Evolutionary conservation across 495 filamentous ascomycete genomes (phyloP), one percentile per base, ranked within the genome.

Genomic region (Penicillium psychrofluorescens): DNA sequence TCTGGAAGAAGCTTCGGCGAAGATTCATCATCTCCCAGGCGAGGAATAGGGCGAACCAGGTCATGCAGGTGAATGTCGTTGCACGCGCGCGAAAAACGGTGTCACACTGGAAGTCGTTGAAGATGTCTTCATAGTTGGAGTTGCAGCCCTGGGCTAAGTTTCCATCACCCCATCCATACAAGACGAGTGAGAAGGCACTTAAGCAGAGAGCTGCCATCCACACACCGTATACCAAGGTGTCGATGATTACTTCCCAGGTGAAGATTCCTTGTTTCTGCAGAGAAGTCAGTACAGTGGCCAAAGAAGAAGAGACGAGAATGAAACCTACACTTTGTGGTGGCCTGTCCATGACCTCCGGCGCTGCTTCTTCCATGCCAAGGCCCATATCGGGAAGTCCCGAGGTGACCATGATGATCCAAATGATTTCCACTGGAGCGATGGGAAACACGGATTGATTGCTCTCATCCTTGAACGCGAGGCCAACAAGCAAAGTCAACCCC

Each of bases 361-460:
- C 76, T 1, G 83, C 81, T 14, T 68, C 58, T 60, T 88, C 84
- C 67, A 86, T 80, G 27, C 84, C 84, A 11, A 88, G 66, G 15
- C 84, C 84, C 76, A 88, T 85, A 49, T 85, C 84, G 11, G 84
- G 84, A 32, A 86, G 68, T 40, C 78, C 78, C 27, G 81, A 85
- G 1, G 83, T 87, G 37, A 85, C 71, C 80, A 88, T 86, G 61
- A 86, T 86, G 43, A 87, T 78, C 83, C 84, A 87, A 8, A 88
- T 67, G 46, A 87, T 85, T 53, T 88, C 79, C 11, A 88, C 81
- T 0, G 84, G 84, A 0, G 84, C 56, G 16, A 88, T 72, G 4
- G 84, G 84, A 56, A 86, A 88, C 8, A 87, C 84, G 1, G 83
- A 87, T 15, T 85, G 66, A 0, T 72, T 65, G 37, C 54, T 63